A percentile compares a stretch with the other conserved stretches of the same genome.
Conservation (phyloP, 441 rosid species). For the Isatis lusitanica region DNA sequence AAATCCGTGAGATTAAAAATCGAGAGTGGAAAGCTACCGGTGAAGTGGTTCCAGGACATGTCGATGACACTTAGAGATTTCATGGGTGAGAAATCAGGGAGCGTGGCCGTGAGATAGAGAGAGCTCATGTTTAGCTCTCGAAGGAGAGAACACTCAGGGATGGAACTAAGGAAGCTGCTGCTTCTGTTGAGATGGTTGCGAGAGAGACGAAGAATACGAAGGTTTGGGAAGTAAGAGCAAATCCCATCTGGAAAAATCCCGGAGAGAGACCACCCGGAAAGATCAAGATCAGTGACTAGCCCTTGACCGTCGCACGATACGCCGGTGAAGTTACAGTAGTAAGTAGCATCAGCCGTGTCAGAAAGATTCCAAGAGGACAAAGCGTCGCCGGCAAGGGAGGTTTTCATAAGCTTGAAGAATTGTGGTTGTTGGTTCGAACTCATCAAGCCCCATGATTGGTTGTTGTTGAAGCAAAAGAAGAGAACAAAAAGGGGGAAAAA, state of each 20-base stretch:
- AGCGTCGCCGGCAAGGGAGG: constrained; percentile 57
- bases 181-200: constrained; percentile 57
- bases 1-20: constrained; percentile 70
- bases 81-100: constrained; percentile 79
- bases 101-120: constrained; percentile 44
- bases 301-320: constrained; percentile 65
- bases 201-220: constrained; percentile 67
- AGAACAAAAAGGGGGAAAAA: constrained; percentile 16
- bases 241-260: constrained; percentile 63
- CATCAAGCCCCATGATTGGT: constrained; percentile 27
- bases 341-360: constrained; percentile 29
- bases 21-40: constrained; percentile 74
- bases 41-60: constrained; percentile 76
- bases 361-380: constrained; percentile 60
- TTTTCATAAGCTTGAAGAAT: constrained; percentile 65
- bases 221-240: constrained; percentile 67
- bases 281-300: constrained; percentile 56
- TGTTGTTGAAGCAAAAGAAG: constrained; percentile 21
- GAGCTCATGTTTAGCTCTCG: constrained; percentile 63
- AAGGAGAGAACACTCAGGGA: constrained; percentile 70
- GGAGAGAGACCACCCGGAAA: constrained; percentile 57
- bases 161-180: constrained; percentile 56
- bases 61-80: constrained; percentile 63
- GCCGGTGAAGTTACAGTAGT: constrained; percentile 67
- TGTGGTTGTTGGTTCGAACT: constrained; percentile 44